Evolutionary conservation across 2,329 filamentous ascomycete genomes (phyloP), one percentile per base, ranked within the genome.

Genomic region (Cercospora sp.): DNA sequence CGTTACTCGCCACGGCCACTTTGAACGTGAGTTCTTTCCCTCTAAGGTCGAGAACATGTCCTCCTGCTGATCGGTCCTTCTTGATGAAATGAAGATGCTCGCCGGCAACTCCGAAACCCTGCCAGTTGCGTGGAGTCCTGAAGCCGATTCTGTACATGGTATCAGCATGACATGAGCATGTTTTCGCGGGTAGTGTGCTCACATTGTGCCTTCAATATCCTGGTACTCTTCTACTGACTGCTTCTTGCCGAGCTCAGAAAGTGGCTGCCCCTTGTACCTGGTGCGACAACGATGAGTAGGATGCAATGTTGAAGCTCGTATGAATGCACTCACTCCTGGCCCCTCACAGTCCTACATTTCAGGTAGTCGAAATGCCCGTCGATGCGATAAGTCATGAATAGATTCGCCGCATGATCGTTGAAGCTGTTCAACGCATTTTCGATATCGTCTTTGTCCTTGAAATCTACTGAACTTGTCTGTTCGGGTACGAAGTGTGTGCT

Each of bases 51-150:
- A 82, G 67, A 9, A 82, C 77, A 76, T 82, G 81, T 0, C 81
- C 82, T 2, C 80, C 81, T 16, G 75, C 72, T 4, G 65, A 77
- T 26, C 77, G 70, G 48, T 80, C 79, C 26, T 74, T 72, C 8
- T 77, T 74, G 60, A 82, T 74, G 65, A 81, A 82, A 72, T 82
- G 80, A 65, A 81, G 66, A 73, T 82, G 81, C 66, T 81, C 78
- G 5, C 81, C 80, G 2, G 79, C 78, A 3, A 82, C 78, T 16
- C 78, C 78, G 66, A 81, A 79, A 1, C 80, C 80, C 60, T 79
- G 79, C 76, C 78, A 80, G 58, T 78, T 79, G 26, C 67, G 67
- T 1, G 80, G 81, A 31, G 80, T 79, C 58, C 80, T 72, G 65
- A 83, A 81, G 1, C 81, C 81, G 64, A 83, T 78, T 16, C 60